phyloP scores from a whole-genome alignment of 192 early-diverging fungal species.

The Glomus cerebriforme region DNA sequence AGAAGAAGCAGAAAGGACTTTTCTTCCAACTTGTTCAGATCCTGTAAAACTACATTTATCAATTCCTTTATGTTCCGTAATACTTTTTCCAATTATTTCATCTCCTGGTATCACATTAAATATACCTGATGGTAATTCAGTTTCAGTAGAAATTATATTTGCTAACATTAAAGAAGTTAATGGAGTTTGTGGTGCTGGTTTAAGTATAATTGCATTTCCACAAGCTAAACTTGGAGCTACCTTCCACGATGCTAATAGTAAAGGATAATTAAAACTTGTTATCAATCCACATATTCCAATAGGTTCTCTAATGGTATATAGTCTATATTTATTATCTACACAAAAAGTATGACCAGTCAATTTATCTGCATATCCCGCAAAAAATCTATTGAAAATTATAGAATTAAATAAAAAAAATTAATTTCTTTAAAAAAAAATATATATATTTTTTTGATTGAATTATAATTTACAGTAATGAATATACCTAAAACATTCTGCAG shows the following conservation, averaged over 20 bases:
- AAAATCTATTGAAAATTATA: slow-evolving; percentile 59
- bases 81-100: slow-evolving; percentile 60
- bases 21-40: slow-evolving; percentile 65
- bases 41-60: slow-evolving; percentile 76
- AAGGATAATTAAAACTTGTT: slow-evolving; percentile 78
- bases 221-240: slow-evolving; percentile 71
- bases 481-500: slow-evolving; percentile 49
- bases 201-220: slow-evolving; percentile 62
- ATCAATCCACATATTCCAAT: slow-evolving; percentile 79
- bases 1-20: slow-evolving; percentile 61
- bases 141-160: slow-evolving; percentile 57
- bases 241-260: slow-evolving; percentile 78
- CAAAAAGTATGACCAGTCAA: slow-evolving; percentile 39
- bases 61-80: slow-evolving; percentile 71
- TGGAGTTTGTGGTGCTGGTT: slow-evolving; percentile 75
- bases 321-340: not conserved
- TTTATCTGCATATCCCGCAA: slow-evolving; percentile 70
- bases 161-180: slow-evolving; percentile 65
- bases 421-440: too few relatives aligned
- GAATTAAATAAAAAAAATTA: not conserved
- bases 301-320: slow-evolving; percentile 60
- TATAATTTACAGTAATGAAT: not conserved
- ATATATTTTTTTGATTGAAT: too few relatives aligned
- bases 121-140: slow-evolving; percentile 77
- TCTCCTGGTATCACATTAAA: slow-evolving; percentile 87